Evolutionary conservation across 2,329 filamentous ascomycete genomes (phyloP), one percentile per base, ranked within the genome.

Genomic region (Sarocladium strictum): DNA sequence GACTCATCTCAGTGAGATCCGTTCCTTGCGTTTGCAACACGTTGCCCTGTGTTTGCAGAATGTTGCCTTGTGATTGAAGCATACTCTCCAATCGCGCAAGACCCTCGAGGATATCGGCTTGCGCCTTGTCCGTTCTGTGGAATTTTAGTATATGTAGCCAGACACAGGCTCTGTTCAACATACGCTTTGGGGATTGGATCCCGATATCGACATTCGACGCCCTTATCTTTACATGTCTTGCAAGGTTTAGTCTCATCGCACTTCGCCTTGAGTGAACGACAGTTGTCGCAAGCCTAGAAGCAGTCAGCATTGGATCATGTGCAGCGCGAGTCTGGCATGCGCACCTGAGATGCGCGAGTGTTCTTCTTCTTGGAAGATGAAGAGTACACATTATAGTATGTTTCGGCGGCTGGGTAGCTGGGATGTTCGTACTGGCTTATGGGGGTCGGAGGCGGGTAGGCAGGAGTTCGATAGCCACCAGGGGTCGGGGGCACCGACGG

Each of bases 181-280:
- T 78, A 96, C 89, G 95, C 93, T 65, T 95, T 94, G 15, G 90
- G 90, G 21, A 90, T 88, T 5, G 94, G 87, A 65, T 97, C 92
- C 60, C 92, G 85, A 69, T 97, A 97, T 69, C 89, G 86, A 74
- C 90, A 99, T 53, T 85, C 79, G 29, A 90, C 79, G 60, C 81
- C 85, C 67, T 95, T 95, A 61, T 97, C 92, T 63, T 87, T 87
- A 68, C 94, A 99, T 63, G 86, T 90, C 65, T 90, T 93, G 63
- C 88, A 87, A 2, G 88, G 91, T 60, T 87, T 85, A 11, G 85
- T 85, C 74, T 96, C 91, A 63, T 96, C 90, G 67, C 91, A 96
- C 71, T 96, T 96, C 14, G 90, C 90, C 70, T 96, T 96, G 37
- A 93, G 80, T 57, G 88, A 81, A 56, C 91, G 85, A 70, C 91